Evolutionary conservation across 1,139 yeast genomes (phyloP), one percentile per base, ranked within the genome.

Genomic region (Suhomyces panamericanus): DNA sequence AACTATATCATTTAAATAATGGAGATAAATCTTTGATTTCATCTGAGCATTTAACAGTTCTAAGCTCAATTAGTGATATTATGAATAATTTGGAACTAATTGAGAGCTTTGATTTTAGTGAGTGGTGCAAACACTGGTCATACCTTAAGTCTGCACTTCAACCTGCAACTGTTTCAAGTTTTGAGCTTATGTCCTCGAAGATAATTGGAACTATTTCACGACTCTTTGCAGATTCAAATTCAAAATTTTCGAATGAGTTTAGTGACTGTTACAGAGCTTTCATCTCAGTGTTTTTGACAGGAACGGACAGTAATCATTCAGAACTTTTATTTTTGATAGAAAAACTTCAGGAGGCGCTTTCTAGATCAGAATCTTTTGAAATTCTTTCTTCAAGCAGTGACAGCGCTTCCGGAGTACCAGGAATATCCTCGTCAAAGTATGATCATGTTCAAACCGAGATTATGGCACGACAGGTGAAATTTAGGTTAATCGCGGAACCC

Each of bases 301-400:
- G 57, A 10, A 48, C 54, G 2, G 62, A 15, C 4, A 9, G 62
- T 8, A 64, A 64, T 10, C 64, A 62, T 10, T 55, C 64, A 2
- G 64, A 77, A 1, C 59, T 82, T 43, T 70, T 62, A 28, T 59
- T 63, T 27, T 67, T 82, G 33, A 71, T 86, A 2, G 66, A 66
- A 9, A 80, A 83, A 49, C 67, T 89, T 20, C 95, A 89, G 55
- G 93, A 87, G 47, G 81, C 89, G 0, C 66, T 90, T 35, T 81
- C 88, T 1, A 74, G 96, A 52, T 73, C 83, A 0, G 97, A 90
- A 61, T 73, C 85, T 0, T 87, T 89, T 63, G 89, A 85, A 37
- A 81, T 90, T 20, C 63, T 83, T 4, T 78, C 86, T 0, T 73
- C 85, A 32, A 87, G 85, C 12, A 52, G 55, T 3, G 20, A 9